Evolutionary conservation across 2,329 filamentous ascomycete species (phyloP).

Genomic region (Apiospora phragmitis): DNA sequence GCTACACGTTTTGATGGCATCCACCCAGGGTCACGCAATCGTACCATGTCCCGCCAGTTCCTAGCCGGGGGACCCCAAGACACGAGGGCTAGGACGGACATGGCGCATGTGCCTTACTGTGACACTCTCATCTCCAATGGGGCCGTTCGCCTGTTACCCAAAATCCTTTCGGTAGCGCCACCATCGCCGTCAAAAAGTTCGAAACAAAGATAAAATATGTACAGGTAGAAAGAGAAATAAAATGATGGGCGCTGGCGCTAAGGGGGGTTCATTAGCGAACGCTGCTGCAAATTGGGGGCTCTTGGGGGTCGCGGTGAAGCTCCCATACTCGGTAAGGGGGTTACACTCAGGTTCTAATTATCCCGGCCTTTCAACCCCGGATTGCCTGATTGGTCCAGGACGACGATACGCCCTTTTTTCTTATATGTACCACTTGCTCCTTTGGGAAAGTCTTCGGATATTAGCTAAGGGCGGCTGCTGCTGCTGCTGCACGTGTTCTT

Average conservation of each 20-base stretch:
- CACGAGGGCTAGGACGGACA: not conserved
- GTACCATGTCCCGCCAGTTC: not conserved
- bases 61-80: not conserved
- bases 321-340: not conserved
- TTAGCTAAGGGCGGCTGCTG: not conserved
- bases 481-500: not conserved
- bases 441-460: not conserved
- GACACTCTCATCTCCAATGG: not conserved
- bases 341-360: not conserved
- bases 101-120: not conserved
- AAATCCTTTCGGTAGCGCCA: not conserved
- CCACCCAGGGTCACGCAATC: not conserved
- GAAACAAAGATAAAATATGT: no score
- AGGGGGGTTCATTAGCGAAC: not conserved
- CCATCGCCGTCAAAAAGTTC: not conserved
- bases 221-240: not conserved
- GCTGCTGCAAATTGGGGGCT: not conserved
- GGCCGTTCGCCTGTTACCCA: not conserved
- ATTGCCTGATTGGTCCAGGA: slow-evolving; percentile 1
- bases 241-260: not conserved
- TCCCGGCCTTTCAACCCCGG: not conserved
- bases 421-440: not conserved
- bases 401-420: not conserved
- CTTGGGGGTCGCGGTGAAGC: not conserved
- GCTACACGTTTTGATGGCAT: not conserved